phyloP scores from a whole-genome alignment of 108 stramenopile genomes.

The Craspedostauros australis region DNA sequence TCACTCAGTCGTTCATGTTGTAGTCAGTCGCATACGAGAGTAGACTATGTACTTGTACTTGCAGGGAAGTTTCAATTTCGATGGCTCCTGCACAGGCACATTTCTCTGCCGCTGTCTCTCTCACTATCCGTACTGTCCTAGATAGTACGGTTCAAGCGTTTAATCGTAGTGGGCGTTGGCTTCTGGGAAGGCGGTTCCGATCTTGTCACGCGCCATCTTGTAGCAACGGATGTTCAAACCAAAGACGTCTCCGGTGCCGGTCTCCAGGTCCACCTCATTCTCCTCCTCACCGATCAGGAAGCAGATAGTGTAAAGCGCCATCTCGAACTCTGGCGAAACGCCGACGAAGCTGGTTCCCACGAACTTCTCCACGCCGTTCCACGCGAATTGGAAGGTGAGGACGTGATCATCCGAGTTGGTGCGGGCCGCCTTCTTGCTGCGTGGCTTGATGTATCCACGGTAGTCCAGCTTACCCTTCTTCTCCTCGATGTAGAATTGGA shows the following conservation, averaged over 20 bases:
- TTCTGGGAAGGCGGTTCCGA: slow-evolving; percentile 75
- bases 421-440: slow-evolving; percentile 37
- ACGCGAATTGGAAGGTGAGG: slow-evolving; percentile 81
- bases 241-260: slow-evolving; percentile 42
- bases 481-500: slow-evolving; percentile 85
- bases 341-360: slow-evolving; percentile 80
- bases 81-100: not conserved
- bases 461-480: slow-evolving; percentile 78
- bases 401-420: slow-evolving; percentile 55
- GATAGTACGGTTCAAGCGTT: not conserved
- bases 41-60: no score
- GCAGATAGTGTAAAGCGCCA: slow-evolving; percentile 84
- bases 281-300: slow-evolving; percentile 69
- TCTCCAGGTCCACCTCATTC: slow-evolving; percentile 49
- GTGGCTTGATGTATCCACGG: slow-evolving; percentile 77
- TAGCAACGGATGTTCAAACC: slow-evolving; percentile 70
- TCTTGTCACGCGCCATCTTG: slow-evolving; percentile 45
- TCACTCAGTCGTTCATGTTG: no score
- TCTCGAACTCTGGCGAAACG: slow-evolving; percentile 86
- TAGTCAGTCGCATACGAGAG: no score
- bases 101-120: no score
- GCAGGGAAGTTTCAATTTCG: not conserved
- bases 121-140: no score
- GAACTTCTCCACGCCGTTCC: slow-evolving; percentile 83
- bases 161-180: slow-evolving; percentile 64